phyloP scores from a whole-genome alignment of 2,329 filamentous ascomycete species.

The Curvularia sp. region DNA sequence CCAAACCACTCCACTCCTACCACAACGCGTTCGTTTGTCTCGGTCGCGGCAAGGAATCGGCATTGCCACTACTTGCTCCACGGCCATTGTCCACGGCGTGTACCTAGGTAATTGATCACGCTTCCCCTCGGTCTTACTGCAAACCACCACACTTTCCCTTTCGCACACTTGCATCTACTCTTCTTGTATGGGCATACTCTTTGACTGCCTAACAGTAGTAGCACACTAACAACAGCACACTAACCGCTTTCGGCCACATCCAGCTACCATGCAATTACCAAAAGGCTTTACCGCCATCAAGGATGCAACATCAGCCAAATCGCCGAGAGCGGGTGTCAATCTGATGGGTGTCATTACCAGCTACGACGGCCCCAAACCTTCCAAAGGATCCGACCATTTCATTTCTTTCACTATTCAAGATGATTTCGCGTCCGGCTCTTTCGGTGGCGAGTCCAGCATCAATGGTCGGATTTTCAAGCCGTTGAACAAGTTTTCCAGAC shows the following conservation, averaged over 20 bases:
- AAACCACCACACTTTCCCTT: background rate
- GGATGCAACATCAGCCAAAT: conserved; percentile 44
- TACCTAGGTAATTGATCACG: background rate
- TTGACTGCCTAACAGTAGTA: conserved; percentile 1
- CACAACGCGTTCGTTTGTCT: conserved; percentile 6
- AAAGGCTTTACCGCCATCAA: conserved; percentile 55
- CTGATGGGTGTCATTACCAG: conserved; percentile 77
- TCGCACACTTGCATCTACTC: background rate
- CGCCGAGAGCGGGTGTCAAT: conserved; percentile 54
- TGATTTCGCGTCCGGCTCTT: conserved; percentile 30
- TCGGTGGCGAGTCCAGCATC: conserved; percentile 28
- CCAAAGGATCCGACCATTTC: conserved; percentile 60
- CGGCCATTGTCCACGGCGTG: background rate
- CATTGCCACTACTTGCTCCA: background rate
- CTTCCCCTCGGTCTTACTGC: background rate
- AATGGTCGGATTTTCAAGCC: conserved; percentile 37
- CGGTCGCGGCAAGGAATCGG: background rate
- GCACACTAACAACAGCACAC: conserved; percentile 23
- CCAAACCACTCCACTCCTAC: conserved; percentile 10
- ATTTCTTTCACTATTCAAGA: conserved; percentile 52
- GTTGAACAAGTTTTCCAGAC: conserved; percentile 50
- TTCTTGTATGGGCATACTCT: conserved; percentile 1
- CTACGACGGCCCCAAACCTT: conserved; percentile 59
- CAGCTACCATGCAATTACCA: conserved; percentile 26
- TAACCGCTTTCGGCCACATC: conserved; percentile 24